Evolutionary conservation across 2,329 filamentous ascomycete species (phyloP).

Genomic region (Tolypocladium nubicola): DNA sequence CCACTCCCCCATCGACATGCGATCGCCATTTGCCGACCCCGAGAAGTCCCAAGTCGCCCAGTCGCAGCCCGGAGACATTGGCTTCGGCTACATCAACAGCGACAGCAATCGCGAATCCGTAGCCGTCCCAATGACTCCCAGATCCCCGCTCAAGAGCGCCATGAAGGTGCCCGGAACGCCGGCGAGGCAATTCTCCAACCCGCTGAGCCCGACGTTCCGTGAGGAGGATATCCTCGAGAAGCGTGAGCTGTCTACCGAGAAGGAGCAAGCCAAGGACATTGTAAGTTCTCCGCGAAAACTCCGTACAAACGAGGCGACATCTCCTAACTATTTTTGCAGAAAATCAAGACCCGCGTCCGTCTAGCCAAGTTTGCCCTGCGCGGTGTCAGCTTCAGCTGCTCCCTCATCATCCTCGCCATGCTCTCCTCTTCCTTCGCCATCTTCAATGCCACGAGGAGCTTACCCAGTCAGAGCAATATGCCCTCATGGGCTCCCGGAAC

Average conservation of each 20-base stretch:
- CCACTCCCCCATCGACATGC: slow-evolving; percentile 60
- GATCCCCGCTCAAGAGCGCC: slow-evolving; percentile 78
- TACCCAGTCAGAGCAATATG: slow-evolving; percentile 68
- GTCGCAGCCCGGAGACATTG: slow-evolving; percentile 72
- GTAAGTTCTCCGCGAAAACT: slow-evolving; percentile 43
- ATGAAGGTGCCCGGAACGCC: slow-evolving; percentile 80
- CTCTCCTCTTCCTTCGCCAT: slow-evolving; percentile 79
- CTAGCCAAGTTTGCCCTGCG: slow-evolving; percentile 93
- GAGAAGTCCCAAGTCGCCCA: slow-evolving; percentile 45
- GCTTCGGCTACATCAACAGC: slow-evolving; percentile 79
- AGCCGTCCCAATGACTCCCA: slow-evolving; percentile 56
- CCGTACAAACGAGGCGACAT: slow-evolving; percentile 3
- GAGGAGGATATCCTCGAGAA: slow-evolving; percentile 85
- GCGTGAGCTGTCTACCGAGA: slow-evolving; percentile 69
- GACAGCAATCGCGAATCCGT: slow-evolving; percentile 38
- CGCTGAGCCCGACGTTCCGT: slow-evolving; percentile 80
- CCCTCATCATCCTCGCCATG: slow-evolving; percentile 87
- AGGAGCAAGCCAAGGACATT: slow-evolving; percentile 77
- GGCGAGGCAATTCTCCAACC: slow-evolving; percentile 60
- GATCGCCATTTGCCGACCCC: slow-evolving; percentile 49
- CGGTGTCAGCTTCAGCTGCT: slow-evolving; percentile 93
- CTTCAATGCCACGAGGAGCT: slow-evolving; percentile 74
- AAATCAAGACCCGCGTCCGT: slow-evolving; percentile 82
- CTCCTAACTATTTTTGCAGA: slow-evolving; percentile 41
- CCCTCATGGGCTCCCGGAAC: slow-evolving; percentile 77